phyloP scores from a whole-genome alignment of 306 rosid species.

The Prunus salicina region DNA sequence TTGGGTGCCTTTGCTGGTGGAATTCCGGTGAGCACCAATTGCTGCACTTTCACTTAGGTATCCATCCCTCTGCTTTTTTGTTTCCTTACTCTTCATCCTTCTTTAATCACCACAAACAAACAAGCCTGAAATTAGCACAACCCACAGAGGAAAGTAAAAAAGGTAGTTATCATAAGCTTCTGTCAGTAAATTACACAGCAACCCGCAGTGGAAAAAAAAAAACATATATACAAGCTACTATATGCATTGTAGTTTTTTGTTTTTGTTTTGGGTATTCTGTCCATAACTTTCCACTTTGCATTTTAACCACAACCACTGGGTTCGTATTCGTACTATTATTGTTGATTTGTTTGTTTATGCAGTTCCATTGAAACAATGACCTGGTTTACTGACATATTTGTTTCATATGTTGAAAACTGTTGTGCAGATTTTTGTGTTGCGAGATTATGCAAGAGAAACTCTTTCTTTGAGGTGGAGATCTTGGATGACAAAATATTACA shows the following conservation, averaged over 20 bases:
- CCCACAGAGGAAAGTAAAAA: neutral
- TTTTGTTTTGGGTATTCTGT: neutral
- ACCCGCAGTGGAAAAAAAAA: neutral
- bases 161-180: neutral
- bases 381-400: constrained; percentile 21
- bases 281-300: neutral
- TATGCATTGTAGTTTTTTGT: neutral
- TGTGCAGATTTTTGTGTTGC: constrained; percentile 77
- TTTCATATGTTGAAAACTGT: constrained; percentile 18
- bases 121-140: neutral
- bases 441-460: constrained; percentile 87
- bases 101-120: neutral
- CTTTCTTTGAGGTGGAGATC: constrained; percentile 97
- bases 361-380: constrained; percentile 2
- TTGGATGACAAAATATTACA: constrained; percentile 98
- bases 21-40: constrained; percentile 97
- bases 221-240: neutral
- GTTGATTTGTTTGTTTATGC: neutral
- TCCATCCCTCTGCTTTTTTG: constrained; percentile 53
- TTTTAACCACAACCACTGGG: neutral
- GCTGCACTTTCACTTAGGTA: constrained; percentile 86
- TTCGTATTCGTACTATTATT: neutral
- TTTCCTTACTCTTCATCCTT: constrained; percentile 31
- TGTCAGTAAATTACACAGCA: neutral
- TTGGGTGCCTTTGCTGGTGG: constrained; percentile 90